A percentile compares a stretch with the other conserved stretches of the same genome.
phyloP scores from a whole-genome alignment of 1,139 yeast species.

The Eremothecium coryli region DNA sequence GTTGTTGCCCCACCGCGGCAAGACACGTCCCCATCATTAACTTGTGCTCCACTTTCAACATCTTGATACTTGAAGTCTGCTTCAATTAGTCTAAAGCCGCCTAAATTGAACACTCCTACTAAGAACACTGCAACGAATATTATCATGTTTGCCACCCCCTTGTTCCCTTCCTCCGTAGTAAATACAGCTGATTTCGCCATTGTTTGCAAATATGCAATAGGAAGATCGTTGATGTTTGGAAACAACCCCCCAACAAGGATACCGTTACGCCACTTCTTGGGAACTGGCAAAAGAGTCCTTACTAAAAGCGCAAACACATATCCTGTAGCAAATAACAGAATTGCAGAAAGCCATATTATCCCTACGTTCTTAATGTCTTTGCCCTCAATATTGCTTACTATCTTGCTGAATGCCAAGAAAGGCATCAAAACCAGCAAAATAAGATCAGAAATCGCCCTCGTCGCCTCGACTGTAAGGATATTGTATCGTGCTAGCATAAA shows the following conservation, averaged over 20 bases:
- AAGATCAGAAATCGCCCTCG: conserved; percentile 61
- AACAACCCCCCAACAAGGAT: conserved; percentile 70
- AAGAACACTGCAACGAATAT: conserved; percentile 68
- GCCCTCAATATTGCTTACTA: conserved; percentile 62
- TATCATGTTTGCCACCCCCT: conserved; percentile 81
- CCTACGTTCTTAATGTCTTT: conserved; percentile 73
- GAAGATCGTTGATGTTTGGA: conserved; percentile 73
- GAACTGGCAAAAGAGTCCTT: conserved; percentile 38
- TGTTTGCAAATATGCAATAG: conserved; percentile 84
- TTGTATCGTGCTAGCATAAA: conserved; percentile 55
- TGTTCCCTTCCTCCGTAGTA: conserved; percentile 48
- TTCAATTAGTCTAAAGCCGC: conserved; percentile 62
- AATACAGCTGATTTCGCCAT: conserved; percentile 59
- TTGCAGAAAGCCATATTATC: conserved; percentile 45
- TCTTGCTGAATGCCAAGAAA: conserved; percentile 67
- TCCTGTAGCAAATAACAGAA: conserved; percentile 28
- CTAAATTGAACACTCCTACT: conserved; percentile 64
- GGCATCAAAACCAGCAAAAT: conserved; percentile 69
- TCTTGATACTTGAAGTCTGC: conserved; percentile 47
- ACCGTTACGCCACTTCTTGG: conserved; percentile 78
- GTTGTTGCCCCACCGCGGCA: background rate
- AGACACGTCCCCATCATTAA: conserved; percentile 5
- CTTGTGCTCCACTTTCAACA: conserved; percentile 17
- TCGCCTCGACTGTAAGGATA: conserved; percentile 64
- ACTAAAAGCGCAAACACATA: conserved; percentile 24